Evolutionary conservation across 75 land plant species (phyloP), one percentile per base, ranked within the genome.

Genomic region (Sequoia sempervirens): DNA sequence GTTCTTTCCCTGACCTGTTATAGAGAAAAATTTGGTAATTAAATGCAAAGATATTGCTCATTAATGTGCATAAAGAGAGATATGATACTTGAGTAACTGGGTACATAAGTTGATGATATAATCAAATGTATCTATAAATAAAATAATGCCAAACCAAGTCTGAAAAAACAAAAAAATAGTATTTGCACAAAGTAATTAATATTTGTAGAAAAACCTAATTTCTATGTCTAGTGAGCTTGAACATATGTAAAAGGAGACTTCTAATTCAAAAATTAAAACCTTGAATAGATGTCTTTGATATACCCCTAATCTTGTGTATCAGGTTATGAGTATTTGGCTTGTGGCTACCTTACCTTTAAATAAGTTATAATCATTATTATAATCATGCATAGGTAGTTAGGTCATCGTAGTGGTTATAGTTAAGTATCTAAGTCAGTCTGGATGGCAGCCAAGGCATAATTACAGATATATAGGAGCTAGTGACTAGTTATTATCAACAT

Each of bases 1-100:
- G 90, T 89, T 76, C 90, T 80, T 36, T 84, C 89, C 41, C 75
- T 58, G 53, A 89, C 90, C 90, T 89, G 50, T 17, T 47, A 68
- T 18, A 34, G 36, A 78, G 50, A 78, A 78, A 78, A 43, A 26
- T 1, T n/a, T 45, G 73, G 15, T 2, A 12, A 70, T 70, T 70
- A 32, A 70, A 70, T n/a, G 47, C 45, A 13, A 11, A n/a, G 80
- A 78, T 78, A 38, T 18, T 76, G 47, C 46, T 28, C n/a, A 78
- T 18, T n/a, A 9, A 3, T 12, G 46, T n/a, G 32, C 28, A 26
- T n/a, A 78, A 70, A 37, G 12, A 45, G 50, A 78, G 13, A 43
- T 12, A 40, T n/a, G 26, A 28, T 12, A 26, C 47, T 78, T 78
- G 3, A 8, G 20, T 78, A 78, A 78, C 50, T 4, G 80, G 32